Percentiles rank a stretch among this genome's conserved stretches.
Evolutionary conservation across 2,329 filamentous ascomycete genomes (phyloP).

Genomic region (Acephala macrosclerotiorum): DNA sequence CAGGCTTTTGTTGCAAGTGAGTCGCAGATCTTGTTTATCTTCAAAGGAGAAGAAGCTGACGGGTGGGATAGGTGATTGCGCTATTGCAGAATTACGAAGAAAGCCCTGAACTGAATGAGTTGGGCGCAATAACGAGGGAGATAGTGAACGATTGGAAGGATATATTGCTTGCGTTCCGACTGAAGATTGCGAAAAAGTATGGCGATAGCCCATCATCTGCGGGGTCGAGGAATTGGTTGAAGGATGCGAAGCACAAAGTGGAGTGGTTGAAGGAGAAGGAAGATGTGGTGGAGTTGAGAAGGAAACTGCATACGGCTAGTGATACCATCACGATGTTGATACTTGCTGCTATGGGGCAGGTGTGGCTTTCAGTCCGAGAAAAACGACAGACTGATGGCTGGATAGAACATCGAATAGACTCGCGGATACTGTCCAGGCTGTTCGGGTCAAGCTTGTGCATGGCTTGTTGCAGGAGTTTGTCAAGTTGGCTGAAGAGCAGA

Average conservation of each 20-base stretch:
- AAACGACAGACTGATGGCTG: neutral
- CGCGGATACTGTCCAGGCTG: neutral
- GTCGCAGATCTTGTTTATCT: neutral
- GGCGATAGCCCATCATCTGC: neutral
- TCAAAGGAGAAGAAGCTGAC: neutral
- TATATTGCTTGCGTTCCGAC: constrained; percentile 3
- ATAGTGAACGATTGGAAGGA: constrained; percentile 14
- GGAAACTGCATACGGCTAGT: constrained; percentile 15
- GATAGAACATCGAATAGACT: constrained; percentile 24
- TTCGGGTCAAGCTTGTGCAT: constrained; percentile 12
- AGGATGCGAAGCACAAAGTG: constrained; percentile 20
- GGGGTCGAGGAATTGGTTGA: constrained; percentile 22
- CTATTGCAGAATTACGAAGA: constrained; percentile 14
- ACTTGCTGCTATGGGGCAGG: constrained; percentile 17
- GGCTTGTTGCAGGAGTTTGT: neutral
- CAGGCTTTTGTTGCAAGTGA: constrained; percentile 21
- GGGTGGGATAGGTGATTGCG: neutral
- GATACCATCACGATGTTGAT: constrained; percentile 20
- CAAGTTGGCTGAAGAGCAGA: constrained; percentile 13
- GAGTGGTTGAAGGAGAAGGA: constrained; percentile 24
- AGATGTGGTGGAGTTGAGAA: constrained; percentile 22
- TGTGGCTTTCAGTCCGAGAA: neutral
- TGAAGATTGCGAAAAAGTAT: constrained; percentile 15
- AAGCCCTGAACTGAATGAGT: neutral
- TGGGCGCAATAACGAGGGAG: constrained; percentile 9